Percentiles rank a stretch among this genome's conserved stretches.
phyloP scores from a whole-genome alignment of 371 early-diverging fungal genomes.

The Batkoa obscura region DNA sequence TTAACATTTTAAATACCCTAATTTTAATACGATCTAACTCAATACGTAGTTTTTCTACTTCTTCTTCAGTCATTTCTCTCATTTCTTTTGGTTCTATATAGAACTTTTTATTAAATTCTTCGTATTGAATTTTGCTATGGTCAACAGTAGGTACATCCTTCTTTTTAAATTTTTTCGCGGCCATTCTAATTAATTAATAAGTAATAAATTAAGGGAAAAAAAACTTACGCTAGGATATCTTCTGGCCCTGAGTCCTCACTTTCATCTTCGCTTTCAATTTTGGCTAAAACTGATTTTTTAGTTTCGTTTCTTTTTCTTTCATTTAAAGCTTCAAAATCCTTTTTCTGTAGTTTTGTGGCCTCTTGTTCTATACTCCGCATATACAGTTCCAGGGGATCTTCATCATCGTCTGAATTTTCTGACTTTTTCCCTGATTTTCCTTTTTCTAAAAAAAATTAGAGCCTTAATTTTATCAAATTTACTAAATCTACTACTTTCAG shows the following conservation, averaged over 20 bases:
- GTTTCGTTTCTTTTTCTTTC: slow-evolving; percentile 10
- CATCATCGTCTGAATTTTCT: slow-evolving; percentile 1
- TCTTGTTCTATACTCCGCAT: slow-evolving; percentile 67
- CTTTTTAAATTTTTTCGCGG: slow-evolving; percentile 64
- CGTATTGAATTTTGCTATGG: slow-evolving; percentile 69
- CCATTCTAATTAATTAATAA: slow-evolving; percentile 20
- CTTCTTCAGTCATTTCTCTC: slow-evolving; percentile 54
- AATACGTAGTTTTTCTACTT: slow-evolving; percentile 61
- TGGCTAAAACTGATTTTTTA: slow-evolving; percentile 8
- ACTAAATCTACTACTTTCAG: no score
- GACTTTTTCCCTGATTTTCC: no score
- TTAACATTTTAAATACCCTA: slow-evolving; percentile 19
- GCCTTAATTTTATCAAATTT: no score
- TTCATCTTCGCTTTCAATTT: slow-evolving; percentile 30
- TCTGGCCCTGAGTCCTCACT: slow-evolving; percentile 36
- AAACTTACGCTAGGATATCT: slow-evolving; percentile 46
- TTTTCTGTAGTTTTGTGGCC: slow-evolving; percentile 43
- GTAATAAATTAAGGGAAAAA: background rate
- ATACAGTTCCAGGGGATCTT: slow-evolving; percentile 65
- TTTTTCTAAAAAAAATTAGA: no score
- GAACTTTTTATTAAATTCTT: slow-evolving; percentile 84
- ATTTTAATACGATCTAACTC: slow-evolving; percentile 91
- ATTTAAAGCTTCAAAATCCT: slow-evolving; percentile 25
- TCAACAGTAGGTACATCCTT: slow-evolving; percentile 85
- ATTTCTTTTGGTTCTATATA: slow-evolving; percentile 91